These are phyloP conservation scores for Neurospora sp. DNA, from an alignment of 495 filamentous ascomycete species.

Conservation along the genomic window DNA sequence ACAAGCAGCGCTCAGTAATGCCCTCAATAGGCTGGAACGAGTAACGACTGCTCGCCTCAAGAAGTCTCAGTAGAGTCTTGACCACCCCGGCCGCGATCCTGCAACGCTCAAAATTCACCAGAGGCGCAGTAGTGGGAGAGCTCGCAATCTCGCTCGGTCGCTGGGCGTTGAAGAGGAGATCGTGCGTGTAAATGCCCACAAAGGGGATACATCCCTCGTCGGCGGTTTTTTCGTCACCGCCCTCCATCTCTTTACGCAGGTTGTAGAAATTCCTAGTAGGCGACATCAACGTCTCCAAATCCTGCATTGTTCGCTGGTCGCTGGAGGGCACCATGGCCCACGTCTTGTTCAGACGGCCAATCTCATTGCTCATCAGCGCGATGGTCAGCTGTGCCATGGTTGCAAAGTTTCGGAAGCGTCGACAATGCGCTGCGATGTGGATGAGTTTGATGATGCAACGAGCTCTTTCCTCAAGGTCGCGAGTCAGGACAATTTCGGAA, in stretches of 20 bases:
- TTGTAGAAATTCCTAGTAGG: constrained; percentile 87
- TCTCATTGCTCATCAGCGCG: constrained; percentile 76
- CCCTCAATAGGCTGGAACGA: constrained; percentile 75
- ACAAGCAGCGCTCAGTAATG: constrained; percentile 82
- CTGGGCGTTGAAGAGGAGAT: constrained; percentile 92
- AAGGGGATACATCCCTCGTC: constrained; percentile 94
- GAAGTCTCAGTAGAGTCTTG: constrained; percentile 78
- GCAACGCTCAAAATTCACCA: constrained; percentile 94
- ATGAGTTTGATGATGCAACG: constrained; percentile 83
- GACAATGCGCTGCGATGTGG: constrained; percentile 78
- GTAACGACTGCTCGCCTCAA: constrained; percentile 90
- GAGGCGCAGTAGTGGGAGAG: constrained; percentile 53
- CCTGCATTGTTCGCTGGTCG: constrained; percentile 62
- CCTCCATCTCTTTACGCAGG: constrained; percentile 86
- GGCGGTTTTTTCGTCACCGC: constrained; percentile 28
- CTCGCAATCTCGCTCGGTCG: constrained; percentile 63
- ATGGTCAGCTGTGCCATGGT: constrained; percentile 94
- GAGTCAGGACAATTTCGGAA: constrained; percentile 82
- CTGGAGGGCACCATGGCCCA: constrained; percentile 67
- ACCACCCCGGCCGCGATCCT: constrained; percentile 84
- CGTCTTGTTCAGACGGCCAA: constrained; percentile 63
- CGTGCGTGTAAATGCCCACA: constrained; percentile 89
- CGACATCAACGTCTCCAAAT: constrained; percentile 76
- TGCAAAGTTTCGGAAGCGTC: constrained; percentile 84
- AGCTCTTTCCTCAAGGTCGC: constrained; percentile 70